Base-by-base conservation (phyloP, 768 basidiomycete genomes). In the Suillus ampliporus region DNA sequence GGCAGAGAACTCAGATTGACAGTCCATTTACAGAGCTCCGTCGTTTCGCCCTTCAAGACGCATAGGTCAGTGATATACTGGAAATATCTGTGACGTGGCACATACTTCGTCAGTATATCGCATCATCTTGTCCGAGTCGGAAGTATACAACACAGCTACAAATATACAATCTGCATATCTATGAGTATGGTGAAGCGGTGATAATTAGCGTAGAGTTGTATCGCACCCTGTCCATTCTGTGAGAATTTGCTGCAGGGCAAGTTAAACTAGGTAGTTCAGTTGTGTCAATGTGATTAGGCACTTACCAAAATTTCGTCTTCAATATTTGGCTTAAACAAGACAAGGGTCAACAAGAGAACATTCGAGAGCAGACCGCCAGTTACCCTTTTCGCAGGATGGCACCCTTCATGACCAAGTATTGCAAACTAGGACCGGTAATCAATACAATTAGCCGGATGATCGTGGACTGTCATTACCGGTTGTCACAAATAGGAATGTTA, bases 381-480 rank as follows among this genome's bases (percentile, higher is more conserved):
- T 73, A 91, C 91, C 91, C 93, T 77, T 94, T 94, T 63, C 92
- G 84, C 67, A 94, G 76, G 69, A 94, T 93, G 26, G 92, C 91
- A 58, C 93, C 92, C 77, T 93, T 94, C 64, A 88, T 87, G 59
- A 95, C 92, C 50, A 95, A 83, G 74, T 94, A 95, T 71, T 94
- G 93, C 67, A 95, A 76, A 67, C 93, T 94, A 73, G 69, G 75
- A 34, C 56, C 72, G 63, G 65, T 65, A 61, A 62, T 61, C 61
- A 63, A 41, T 37, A 65, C 23, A 19, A 26, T 23, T 8, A 17
- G n/a, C 17, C 10, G 10, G 23, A 23, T 19, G 9, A 10, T 40
- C 23, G 40, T 26, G 38, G 17, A 23, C 54, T 37, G 54, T 61
- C 59, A 69, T 65, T 75, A 88, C 89, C 93, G 82, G 75, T 95